Conservation (phyloP, 371 early-diverging fungal species). For the Apophysomyces variabilis region DNA sequence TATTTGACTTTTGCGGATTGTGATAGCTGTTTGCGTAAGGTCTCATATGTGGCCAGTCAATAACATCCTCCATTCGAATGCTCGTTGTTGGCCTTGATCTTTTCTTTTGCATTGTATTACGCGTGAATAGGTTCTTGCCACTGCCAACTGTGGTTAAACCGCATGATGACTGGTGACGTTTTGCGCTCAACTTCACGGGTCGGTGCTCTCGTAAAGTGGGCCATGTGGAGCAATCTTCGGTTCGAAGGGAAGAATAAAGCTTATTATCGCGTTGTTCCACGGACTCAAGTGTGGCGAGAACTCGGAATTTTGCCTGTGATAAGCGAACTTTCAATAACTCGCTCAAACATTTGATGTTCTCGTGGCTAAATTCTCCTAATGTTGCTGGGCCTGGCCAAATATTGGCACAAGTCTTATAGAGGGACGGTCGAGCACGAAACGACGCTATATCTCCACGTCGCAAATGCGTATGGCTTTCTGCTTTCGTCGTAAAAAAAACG, state of each 20-base stretch:
- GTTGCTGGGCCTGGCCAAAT: slow-evolving; percentile 27
- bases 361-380: slow-evolving; percentile 26
- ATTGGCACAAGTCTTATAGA: slow-evolving; percentile 23
- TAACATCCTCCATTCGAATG: neutral
- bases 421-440: slow-evolving; percentile 4
- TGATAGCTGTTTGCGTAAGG: neutral
- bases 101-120: slow-evolving; percentile 9
- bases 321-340: slow-evolving; percentile 32
- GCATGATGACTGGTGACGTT: slow-evolving; percentile 18
- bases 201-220: slow-evolving; percentile 8
- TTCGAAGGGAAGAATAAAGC: slow-evolving; percentile 17
- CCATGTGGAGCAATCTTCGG: slow-evolving; percentile 15
- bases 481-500: neutral
- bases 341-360: slow-evolving; percentile 26
- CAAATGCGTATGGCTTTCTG: neutral
- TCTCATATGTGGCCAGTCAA: neutral
- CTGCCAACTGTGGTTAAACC: slow-evolving; percentile 25
- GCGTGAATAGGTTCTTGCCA: slow-evolving; percentile 20
- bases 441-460: neutral
- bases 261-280: slow-evolving; percentile 15
- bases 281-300: slow-evolving; percentile 28
- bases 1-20: neutral
- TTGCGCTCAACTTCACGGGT: slow-evolving; percentile 17
- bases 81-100: neutral
- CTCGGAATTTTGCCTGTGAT: slow-evolving; percentile 32